A percentile compares a stretch with the other conserved stretches of the same genome.
Evolutionary conservation across 2,329 filamentous ascomycete species (phyloP).

Genomic region (Drechslerella coelobrocha): DNA sequence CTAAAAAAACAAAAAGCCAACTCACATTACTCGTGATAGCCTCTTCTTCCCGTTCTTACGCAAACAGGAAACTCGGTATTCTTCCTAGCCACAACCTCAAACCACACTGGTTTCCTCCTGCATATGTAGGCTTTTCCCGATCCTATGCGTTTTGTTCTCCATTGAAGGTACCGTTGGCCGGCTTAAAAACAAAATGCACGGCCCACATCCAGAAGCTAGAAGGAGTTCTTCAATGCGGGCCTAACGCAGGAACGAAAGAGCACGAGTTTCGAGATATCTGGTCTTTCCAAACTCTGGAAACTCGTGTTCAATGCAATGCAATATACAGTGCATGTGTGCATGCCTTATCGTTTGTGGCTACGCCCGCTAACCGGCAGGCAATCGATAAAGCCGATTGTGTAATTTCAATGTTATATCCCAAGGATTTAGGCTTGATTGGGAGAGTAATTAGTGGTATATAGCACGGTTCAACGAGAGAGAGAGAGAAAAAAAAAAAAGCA

Average conservation of each 20-base stretch:
- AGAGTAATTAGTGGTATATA: constrained; percentile 27
- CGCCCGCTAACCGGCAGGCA: constrained; percentile 38
- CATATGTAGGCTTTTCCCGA: constrained; percentile 38
- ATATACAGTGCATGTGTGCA: constrained; percentile 1
- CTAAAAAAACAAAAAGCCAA: constrained; percentile 14
- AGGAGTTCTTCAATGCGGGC: constrained; percentile 20
- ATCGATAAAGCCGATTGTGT: constrained; percentile 42
- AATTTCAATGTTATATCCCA: no score
- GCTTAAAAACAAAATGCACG: constrained; percentile 4
- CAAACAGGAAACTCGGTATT: neutral
- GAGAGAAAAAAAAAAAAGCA: no score
- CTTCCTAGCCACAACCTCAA: constrained; percentile 20
- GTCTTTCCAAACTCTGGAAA: constrained; percentile 11
- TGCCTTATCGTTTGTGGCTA: constrained; percentile 49
- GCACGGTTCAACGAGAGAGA: no score
- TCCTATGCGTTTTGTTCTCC: constrained; percentile 20
- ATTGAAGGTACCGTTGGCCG: constrained; percentile 16
- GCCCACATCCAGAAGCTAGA: constrained; percentile 13
- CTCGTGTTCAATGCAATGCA: neutral
- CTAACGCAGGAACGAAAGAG: constrained; percentile 43
- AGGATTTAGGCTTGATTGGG: constrained; percentile 41
- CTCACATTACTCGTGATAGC: constrained; percentile 22
- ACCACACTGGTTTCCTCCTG: constrained; percentile 38
- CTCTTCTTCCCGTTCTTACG: constrained; percentile 1
- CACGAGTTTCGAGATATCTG: constrained; percentile 34